phyloP scores from a whole-genome alignment of 2,329 filamentous ascomycete genomes.

The Claviceps fusiformis region DNA sequence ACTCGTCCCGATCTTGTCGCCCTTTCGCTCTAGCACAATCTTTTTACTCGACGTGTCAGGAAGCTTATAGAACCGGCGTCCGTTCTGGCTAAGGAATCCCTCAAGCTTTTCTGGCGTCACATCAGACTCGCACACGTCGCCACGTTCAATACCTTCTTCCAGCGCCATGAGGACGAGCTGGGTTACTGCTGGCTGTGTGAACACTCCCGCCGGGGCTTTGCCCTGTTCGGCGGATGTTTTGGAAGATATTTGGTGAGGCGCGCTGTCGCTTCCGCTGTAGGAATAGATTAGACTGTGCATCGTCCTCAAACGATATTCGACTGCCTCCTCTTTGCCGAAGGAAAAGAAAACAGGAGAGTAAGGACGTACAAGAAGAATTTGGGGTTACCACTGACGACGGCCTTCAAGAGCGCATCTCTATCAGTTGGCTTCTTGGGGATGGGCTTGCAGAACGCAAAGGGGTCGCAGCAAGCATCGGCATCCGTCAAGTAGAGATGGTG shows the following conservation, averaged over 20 bases:
- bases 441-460: constrained; percentile 57
- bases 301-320: neutral
- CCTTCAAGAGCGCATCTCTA: constrained; percentile 56
- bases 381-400: constrained; percentile 41
- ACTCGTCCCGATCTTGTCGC: constrained; percentile 25
- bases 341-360: neutral
- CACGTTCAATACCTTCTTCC: constrained; percentile 44
- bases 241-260: constrained; percentile 47
- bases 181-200: constrained; percentile 60
- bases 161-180: constrained; percentile 49
- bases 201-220: constrained; percentile 58
- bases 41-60: constrained; percentile 15
- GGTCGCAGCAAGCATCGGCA: constrained; percentile 52
- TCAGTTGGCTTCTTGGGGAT: constrained; percentile 62
- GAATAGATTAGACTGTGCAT: neutral
- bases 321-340: neutral
- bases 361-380: constrained; percentile 52
- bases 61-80: constrained; percentile 39
- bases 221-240: constrained; percentile 37
- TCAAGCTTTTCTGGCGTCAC: constrained; percentile 41
- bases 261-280: constrained; percentile 41
- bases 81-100: constrained; percentile 39
- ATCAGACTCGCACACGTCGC: constrained; percentile 35
- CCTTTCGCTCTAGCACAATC: constrained; percentile 27
- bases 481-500: constrained; percentile 75